A percentile compares a stretch with the other conserved stretches of the same genome.
Conservation (phyloP, 768 basidiomycete species). For the Tricholoma flavovirens region DNA sequence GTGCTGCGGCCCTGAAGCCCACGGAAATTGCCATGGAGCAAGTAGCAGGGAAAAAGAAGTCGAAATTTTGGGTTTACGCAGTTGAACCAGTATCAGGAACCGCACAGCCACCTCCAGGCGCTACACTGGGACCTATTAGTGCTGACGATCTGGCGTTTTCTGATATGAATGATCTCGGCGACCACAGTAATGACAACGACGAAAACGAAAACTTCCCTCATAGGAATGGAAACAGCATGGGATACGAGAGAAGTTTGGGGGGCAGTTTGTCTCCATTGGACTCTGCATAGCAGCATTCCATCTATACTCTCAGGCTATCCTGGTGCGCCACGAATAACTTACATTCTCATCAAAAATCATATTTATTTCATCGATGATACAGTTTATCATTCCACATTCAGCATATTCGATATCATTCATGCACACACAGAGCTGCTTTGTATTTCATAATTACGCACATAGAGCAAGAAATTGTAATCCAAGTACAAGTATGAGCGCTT, state of each 20-base stretch:
- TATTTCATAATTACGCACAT: neutral
- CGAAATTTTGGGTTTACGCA: conserved; percentile 86
- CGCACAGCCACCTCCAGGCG: conserved; percentile 17
- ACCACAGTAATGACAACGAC: conserved; percentile 10
- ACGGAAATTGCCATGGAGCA: conserved; percentile 72
- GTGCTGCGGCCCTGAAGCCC: conserved; percentile 64
- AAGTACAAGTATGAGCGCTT: no score
- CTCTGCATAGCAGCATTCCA: conserved; percentile 25
- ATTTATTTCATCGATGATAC: conserved; percentile 1
- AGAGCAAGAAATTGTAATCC: neutral
- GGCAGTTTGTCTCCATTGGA: conserved; percentile 39
- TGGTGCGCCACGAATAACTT: neutral
- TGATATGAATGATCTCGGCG: conserved; percentile 5
- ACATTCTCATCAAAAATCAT: neutral
- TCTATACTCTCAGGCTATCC: neutral
- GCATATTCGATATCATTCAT: conserved; percentile 2
- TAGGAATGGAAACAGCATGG: conserved; percentile 14
- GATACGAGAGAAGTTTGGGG: conserved; percentile 30
- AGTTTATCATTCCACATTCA: conserved; percentile 3
- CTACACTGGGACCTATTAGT: conserved; percentile 11
- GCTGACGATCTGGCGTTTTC: conserved; percentile 8
- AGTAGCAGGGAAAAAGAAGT: conserved; percentile 75
- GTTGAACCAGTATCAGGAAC: conserved; percentile 59
- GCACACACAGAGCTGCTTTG: neutral
- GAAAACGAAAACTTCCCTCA: conserved; percentile 3